Evolutionary conservation across 352 stramenopile species (phyloP), one percentile per base, ranked within the genome.

Genomic region (Phytopythium montanum): DNA sequence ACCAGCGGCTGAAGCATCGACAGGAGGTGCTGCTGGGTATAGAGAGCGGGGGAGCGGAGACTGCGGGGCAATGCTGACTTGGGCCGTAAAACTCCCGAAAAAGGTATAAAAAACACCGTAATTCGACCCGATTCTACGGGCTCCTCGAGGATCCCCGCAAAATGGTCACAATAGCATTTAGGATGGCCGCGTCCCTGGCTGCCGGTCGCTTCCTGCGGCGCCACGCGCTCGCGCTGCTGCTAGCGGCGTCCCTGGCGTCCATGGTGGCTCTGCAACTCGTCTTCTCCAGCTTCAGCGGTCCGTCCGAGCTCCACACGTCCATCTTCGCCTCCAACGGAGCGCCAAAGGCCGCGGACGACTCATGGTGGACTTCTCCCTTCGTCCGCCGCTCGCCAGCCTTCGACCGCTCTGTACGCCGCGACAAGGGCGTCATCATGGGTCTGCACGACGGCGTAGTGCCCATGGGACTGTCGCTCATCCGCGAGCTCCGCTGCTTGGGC

Each of bases 391-490:
- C 48, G 31, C 26, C 59, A 3, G 38, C 60, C 33, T 74, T 74
- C 42, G 63, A 74, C 56, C 23, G 45, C 5, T 56, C 45, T 0
- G 53, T 70, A 26, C 57, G 63, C 10, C 25, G 63, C 0, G 46
- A 71, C 18, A 62, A 60, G 31, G 72, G 69, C 6, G 63, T 80
- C 50, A 56, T 80, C 57, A 61, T 80, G 59, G 64, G 57, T 34
- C 55, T 80, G 57, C 60, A 73, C 62, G 64, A 74, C 26, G 49
- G 41, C 0, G 56, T 59, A 2, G 59, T 77, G 9, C 60, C 68
- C 14, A 46, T 77, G 60, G 72, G 65, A 0, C 56, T 71, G 12
- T 80, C 72, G 45, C 60, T 80, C 25, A 58, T 80, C 21, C 58
- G 57, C 23, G 68, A 64, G 1, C 33, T 73, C 0, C 18, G 68